phyloP scores from a whole-genome alignment of 306 rosid genomes.

The Medicago ruthenica region DNA sequence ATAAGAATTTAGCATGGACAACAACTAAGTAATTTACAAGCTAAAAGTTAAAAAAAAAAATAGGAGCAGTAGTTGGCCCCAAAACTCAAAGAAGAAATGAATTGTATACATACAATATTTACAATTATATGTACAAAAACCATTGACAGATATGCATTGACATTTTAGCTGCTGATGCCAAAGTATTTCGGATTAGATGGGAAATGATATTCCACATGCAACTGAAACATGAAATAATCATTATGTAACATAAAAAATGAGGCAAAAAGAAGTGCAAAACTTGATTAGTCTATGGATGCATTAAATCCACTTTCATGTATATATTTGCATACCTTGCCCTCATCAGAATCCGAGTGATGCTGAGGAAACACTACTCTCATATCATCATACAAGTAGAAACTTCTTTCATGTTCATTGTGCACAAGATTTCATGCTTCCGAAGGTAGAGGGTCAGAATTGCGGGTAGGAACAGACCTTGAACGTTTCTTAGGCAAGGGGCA shows the following conservation, averaged over 20 bases:
- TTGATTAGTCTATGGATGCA: conserved; percentile 30
- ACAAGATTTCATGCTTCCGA: conserved; percentile 45
- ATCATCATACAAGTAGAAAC: conserved; percentile 81
- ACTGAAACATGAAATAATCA: conserved; percentile 52
- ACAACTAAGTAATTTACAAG: conserved; percentile 34
- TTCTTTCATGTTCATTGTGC: conserved; percentile 55
- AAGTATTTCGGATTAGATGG: conserved; percentile 85
- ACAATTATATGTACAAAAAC: conserved; percentile 42
- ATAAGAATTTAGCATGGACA: background rate
- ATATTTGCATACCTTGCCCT: conserved; percentile 69
- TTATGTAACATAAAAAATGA: conserved; percentile 6
- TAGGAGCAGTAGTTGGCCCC: conserved; percentile 31
- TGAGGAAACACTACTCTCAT: conserved; percentile 89
- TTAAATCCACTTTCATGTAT: conserved; percentile 13
- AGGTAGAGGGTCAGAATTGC: conserved; percentile 51
- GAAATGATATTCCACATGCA: conserved; percentile 76
- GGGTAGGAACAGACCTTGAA: conserved; percentile 61
- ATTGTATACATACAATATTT: conserved; percentile 48
- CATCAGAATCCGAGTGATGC: conserved; percentile 87
- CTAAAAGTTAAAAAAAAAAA: conserved; percentile 42
- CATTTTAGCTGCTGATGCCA: conserved; percentile 54
- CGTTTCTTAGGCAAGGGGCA: conserved; percentile 65
- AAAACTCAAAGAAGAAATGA: conserved; percentile 38
- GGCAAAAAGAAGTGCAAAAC: background rate
- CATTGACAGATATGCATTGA: conserved; percentile 18